These are phyloP conservation scores for Colletotrichum incanum DNA, from an alignment of 2,329 filamentous ascomycete species.

Conservation along the genomic window DNA sequence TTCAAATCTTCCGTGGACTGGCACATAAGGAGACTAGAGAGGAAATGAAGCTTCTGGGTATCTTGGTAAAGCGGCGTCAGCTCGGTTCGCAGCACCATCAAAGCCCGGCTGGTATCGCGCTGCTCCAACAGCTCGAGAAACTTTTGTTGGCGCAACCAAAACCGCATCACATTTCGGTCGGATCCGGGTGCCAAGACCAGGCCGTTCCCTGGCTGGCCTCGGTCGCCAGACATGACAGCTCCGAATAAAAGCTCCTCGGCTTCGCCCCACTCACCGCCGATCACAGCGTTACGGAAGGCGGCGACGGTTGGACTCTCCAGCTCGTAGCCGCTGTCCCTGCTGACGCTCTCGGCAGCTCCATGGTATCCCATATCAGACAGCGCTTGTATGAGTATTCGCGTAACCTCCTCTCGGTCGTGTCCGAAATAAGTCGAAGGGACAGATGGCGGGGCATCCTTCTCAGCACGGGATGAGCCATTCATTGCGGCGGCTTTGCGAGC, in stretches of 20 bases:
- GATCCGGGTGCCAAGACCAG: slow-evolving; percentile 83
- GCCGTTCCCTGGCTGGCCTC: slow-evolving; percentile 63
- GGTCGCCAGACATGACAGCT: slow-evolving; percentile 52
- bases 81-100: slow-evolving; percentile 89
- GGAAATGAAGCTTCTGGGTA: slow-evolving; percentile 81
- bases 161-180: slow-evolving; percentile 85
- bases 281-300: slow-evolving; percentile 85
- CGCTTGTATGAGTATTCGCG: slow-evolving; percentile 91
- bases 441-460: slow-evolving; percentile 51
- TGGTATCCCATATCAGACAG: slow-evolving; percentile 91
- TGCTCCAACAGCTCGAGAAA: slow-evolving; percentile 91
- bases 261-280: slow-evolving; percentile 85
- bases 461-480: slow-evolving; percentile 46
- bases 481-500: slow-evolving; percentile 49
- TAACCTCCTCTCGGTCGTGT: slow-evolving; percentile 93
- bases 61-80: slow-evolving; percentile 89
- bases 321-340: slow-evolving; percentile 87
- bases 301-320: slow-evolving; percentile 89
- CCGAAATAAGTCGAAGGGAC: slow-evolving; percentile 75
- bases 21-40: slow-evolving; percentile 95
- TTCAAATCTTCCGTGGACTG: slow-evolving; percentile 83
- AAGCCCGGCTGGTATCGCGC: slow-evolving; percentile 79
- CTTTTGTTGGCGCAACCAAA: slow-evolving; percentile 93
- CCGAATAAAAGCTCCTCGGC: slow-evolving; percentile 87
- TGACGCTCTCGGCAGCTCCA: slow-evolving; percentile 81